Percentiles rank a stretch among this genome's conserved stretches.
These are phyloP conservation scores for Breynia disticha DNA, from an alignment of 441 rosid genomes.

Conservation along the genomic window DNA sequence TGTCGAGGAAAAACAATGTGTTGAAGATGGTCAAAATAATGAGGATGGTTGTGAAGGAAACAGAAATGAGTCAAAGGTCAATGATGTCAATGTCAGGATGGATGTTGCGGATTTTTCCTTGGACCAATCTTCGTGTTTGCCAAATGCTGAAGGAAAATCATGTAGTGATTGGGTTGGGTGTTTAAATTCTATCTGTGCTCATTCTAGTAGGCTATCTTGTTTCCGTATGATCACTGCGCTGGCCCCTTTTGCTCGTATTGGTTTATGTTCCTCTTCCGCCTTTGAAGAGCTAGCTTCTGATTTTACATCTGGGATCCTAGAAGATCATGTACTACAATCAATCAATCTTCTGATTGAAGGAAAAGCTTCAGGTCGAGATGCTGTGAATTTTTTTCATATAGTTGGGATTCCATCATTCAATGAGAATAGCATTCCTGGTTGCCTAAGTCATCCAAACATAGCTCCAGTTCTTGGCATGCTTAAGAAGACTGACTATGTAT, in stretches of 20 bases:
- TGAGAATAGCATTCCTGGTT: slow-evolving; percentile 23
- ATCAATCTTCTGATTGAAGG: slow-evolving; percentile 54
- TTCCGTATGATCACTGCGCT: slow-evolving; percentile 39
- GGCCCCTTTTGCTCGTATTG: slow-evolving; percentile 55
- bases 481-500: slow-evolving; percentile 34
- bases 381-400: slow-evolving; percentile 46
- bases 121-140: too few species aligned
- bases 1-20: too few species aligned
- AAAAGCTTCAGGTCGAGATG: slow-evolving; percentile 57
- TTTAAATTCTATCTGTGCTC: slow-evolving; percentile 27
- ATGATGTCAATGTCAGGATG: too few species aligned
- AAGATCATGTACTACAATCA: slow-evolving; percentile 55
- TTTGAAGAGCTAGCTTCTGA: slow-evolving; percentile 46
- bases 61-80: too few species aligned
- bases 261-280: slow-evolving; percentile 28
- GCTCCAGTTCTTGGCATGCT: slow-evolving; percentile 64
- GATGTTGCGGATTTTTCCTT: too few species aligned
- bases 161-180: slow-evolving; percentile 8
- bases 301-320: slow-evolving; percentile 29
- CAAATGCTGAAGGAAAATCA: too few species aligned
- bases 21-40: too few species aligned
- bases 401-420: slow-evolving; percentile 48
- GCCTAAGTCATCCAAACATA: slow-evolving; percentile 71
- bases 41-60: too few species aligned
- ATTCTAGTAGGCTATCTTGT: slow-evolving; percentile 42